Percentiles rank a stretch among this genome's conserved stretches.
Evolutionary conservation across 2,329 filamentous ascomycete genomes (phyloP).

Genomic region (Penicillium palitans): DNA sequence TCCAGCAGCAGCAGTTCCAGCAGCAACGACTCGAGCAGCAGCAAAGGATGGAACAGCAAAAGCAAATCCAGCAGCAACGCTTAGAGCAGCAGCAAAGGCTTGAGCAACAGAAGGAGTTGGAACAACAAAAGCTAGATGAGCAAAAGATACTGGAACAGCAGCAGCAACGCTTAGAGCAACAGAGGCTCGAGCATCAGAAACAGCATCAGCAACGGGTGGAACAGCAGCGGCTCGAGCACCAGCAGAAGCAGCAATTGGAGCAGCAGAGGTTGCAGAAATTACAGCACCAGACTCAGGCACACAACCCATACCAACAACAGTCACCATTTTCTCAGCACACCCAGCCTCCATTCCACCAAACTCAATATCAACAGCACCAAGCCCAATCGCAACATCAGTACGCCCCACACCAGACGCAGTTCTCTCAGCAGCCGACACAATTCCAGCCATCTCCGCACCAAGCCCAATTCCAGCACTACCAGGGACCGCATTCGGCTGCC

Average conservation of each 20-base stretch:
- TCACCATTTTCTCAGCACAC: conserved; percentile 22
- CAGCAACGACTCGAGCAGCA: conserved; percentile 22
- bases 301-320: conserved; percentile 28
- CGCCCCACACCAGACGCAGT: conserved; percentile 21
- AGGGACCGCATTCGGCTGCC: conserved; percentile 15
- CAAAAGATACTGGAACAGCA: conserved; percentile 14
- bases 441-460: conserved; percentile 8
- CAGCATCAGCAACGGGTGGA: conserved; percentile 20
- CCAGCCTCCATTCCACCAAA: conserved; percentile 24
- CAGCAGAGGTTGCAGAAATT: conserved; percentile 23
- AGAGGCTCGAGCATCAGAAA: conserved; percentile 17
- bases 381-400: conserved; percentile 20
- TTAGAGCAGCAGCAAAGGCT: conserved; percentile 11
- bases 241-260: conserved; percentile 18
- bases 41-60: conserved; percentile 17
- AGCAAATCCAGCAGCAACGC: conserved; percentile 11
- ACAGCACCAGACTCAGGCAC: conserved; percentile 24
- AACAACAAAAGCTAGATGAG: conserved; percentile 13
- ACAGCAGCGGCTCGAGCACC: conserved; percentile 12
- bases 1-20: conserved; percentile 26
- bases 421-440: conserved; percentile 17
- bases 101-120: conserved; percentile 20
- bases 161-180: conserved; percentile 13
- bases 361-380: conserved; percentile 25
- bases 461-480: conserved; percentile 26